These are phyloP conservation scores for Hippophae rhamnoides DNA, from an alignment of 306 rosid genomes.

Conservation along the genomic window DNA sequence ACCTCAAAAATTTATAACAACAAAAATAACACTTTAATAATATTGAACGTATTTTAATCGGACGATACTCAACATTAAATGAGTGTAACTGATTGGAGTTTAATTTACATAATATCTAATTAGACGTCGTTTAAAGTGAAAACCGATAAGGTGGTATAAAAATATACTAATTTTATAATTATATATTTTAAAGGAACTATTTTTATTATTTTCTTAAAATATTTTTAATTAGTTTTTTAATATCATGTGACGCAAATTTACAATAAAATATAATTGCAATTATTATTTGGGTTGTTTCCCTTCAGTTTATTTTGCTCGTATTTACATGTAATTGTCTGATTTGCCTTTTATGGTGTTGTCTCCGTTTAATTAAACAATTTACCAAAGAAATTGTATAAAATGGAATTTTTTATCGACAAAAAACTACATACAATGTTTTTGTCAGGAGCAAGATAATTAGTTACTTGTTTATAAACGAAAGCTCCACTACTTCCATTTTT, in stretches of 20 bases:
- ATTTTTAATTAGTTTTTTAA: background rate
- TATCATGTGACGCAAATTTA: too few relatives aligned
- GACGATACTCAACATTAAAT: too few relatives aligned
- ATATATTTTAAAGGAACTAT: background rate
- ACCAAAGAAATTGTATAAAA: conserved; percentile 32
- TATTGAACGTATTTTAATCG: too few relatives aligned
- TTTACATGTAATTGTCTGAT: conserved; percentile 27
- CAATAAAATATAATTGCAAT: too few relatives aligned
- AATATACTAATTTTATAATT: background rate
- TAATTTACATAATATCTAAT: too few relatives aligned
- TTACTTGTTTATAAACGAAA: background rate
- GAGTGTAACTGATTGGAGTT: too few relatives aligned
- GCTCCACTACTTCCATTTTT: too few relatives aligned
- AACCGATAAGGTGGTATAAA: too few relatives aligned
- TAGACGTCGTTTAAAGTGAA: too few relatives aligned
- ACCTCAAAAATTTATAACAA: too few relatives aligned
- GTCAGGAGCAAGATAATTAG: background rate
- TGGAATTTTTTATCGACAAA: background rate
- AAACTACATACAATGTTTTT: conserved; percentile 21
- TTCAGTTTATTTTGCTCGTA: conserved; percentile 3
- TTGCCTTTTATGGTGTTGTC: conserved; percentile 15
- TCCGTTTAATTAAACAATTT: conserved; percentile 19
- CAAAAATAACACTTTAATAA: too few relatives aligned
- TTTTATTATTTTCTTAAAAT: background rate
- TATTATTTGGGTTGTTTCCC: too few relatives aligned